Base-by-base conservation (phyloP, 1,139 yeast genomes). In the Kurtzmaniella quercitrusa region DNA sequence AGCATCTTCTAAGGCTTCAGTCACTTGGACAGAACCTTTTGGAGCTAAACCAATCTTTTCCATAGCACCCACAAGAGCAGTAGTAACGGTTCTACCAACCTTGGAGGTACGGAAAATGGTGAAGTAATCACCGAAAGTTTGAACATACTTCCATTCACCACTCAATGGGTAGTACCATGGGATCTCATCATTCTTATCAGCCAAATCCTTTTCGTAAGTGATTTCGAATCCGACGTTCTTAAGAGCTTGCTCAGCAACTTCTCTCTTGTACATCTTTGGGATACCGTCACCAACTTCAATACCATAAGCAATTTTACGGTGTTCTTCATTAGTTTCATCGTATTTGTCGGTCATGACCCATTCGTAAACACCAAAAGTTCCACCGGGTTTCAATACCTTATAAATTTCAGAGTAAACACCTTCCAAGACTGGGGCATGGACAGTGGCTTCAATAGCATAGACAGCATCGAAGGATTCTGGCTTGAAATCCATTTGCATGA, bases 151-250 rank as follows among this genome's bases (percentile, higher is more conserved):
- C 85, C 90, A 81, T 54, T 93, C 96, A 60, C 98, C 98, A 51
- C 94, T 77, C 62, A 93, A 79, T 57, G 98, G 98, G 68, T 91
- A 91, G 73, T 86, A 93, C 99, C 99, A 93, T 55, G 99, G 99
- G 53, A 93, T 78, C 41, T 79, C 88, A 62, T 89, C 97, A 50
- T 79, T 81, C 48, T 72, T 70, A 52, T 82, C 89, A 44, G 98
- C 97, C 64, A 93, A 75, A 66, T 93, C 98, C 56, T 75, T 73
- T 66, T 82, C 79, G 63, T 77, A 79, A 58, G 79, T 77, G 55
- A 93, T 71, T 55, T 87, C 85, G 65, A 93, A 93, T 14, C 99
- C 99, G 53, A 89, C 97, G 44, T 76, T 77, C 65, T 81, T 75
- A 60, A 94, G 77, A 17, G 98, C 98, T 50, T 85, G 70, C 62